Evolutionary conservation across 2,329 filamentous ascomycete species (phyloP), one percentile per base, ranked within the genome.

Genomic region (Trichoderma sp.): DNA sequence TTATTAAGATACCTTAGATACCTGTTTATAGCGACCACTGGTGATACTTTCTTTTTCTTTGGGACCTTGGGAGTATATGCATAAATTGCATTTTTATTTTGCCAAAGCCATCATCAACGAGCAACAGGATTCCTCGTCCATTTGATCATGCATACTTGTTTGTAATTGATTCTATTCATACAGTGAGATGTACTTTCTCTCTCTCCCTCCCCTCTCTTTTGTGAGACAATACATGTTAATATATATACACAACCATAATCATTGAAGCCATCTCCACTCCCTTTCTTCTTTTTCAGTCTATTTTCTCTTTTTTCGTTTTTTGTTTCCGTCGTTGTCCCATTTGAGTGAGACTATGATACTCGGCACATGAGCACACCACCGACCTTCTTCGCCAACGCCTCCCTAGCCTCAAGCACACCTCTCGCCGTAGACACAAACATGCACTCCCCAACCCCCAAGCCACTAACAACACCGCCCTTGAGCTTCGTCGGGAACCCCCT

Each of bases 361-460:
- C 93, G 86, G 83, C 92, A 96, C 71, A 97, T 82, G 73, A 94
- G 85, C 81, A 94, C 81, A 0, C 95, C 95, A n/a, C 95, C 95
- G 24, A 94, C 84, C 83, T 90, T 92, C 84, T 89, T 90, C 80
- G 92, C 91, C 71, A 97, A 86, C 73, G 93, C 95, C 82, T 97
- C 94, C 76, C 95, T 86, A 30, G 90, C 86, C 84, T 98, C 95
- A 78, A 97, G 79, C 11, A 97, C 87, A 1, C 95, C 95, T 74
- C 86, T 83, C 78, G 94, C 91, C 21, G 94, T 97, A 15, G 86
- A 89, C 64, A 98, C 78, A 78, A 95, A 95, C 79, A 98, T 83
- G 79, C 90, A 92, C 86, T 98, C 95, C 71, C 95, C 95, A 15
- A 96, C 84, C 73, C 88, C 91, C 76, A 97, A 79, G 0, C 94